phyloP scores from a whole-genome alignment of 352 stramenopile species.

The Phytopythium sindhum region DNA sequence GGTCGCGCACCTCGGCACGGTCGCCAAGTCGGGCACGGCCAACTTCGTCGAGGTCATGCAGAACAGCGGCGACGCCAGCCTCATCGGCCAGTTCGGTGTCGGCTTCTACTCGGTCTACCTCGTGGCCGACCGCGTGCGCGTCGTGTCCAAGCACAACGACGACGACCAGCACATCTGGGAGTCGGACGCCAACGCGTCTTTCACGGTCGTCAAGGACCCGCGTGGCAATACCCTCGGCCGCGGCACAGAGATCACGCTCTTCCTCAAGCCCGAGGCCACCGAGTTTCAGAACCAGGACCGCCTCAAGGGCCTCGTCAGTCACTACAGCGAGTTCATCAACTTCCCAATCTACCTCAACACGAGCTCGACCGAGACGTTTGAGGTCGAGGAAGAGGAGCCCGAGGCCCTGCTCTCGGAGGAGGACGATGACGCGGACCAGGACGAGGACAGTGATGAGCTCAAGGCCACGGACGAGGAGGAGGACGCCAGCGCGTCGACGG shows the following conservation, averaged over 20 bases:
- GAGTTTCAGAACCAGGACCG: slow-evolving; percentile 95
- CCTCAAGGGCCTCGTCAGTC: slow-evolving; percentile 93
- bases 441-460: slow-evolving; percentile 61
- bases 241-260: slow-evolving; percentile 98
- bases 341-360: slow-evolving; percentile 99
- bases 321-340: slow-evolving; percentile 99
- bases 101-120: slow-evolving; percentile 99
- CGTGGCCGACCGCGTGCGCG: slow-evolving; percentile 94
- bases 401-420: slow-evolving; percentile 58
- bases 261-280: slow-evolving; percentile 97
- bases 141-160: slow-evolving; percentile 97
- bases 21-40: slow-evolving; percentile 98
- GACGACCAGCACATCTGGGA: slow-evolving; percentile 99
- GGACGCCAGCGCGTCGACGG: slow-evolving; percentile 37
- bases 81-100: slow-evolving; percentile 99
- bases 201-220: slow-evolving; percentile 95
- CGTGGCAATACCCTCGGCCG: slow-evolving; percentile 94
- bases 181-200: slow-evolving; percentile 95
- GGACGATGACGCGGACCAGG: slow-evolving; percentile 38
- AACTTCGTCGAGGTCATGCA: slow-evolving; percentile 98
- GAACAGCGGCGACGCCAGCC: slow-evolving; percentile 85
- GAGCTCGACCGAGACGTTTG: slow-evolving; percentile 88
- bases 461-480: slow-evolving; percentile 79
- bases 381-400: slow-evolving; percentile 85
- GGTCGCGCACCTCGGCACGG: slow-evolving; percentile 95